These are phyloP conservation scores for Paramecium pentaurelia DNA, from an alignment of 73 alveolate species.

Conservation along the genomic window DNA sequence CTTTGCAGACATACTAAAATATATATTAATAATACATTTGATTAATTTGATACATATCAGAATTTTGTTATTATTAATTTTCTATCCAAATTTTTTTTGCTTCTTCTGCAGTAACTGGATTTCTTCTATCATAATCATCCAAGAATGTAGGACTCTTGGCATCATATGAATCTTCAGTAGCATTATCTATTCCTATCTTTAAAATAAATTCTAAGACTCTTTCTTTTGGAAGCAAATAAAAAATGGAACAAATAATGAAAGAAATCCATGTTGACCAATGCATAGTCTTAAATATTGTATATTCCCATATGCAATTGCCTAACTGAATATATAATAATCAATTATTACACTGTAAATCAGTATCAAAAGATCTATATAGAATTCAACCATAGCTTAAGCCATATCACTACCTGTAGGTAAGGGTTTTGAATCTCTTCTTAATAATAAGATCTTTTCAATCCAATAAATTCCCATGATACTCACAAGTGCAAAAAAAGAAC, in stretches of 20 bases:
- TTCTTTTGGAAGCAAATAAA: background rate
- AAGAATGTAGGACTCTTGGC: background rate
- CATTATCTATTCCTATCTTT: background rate
- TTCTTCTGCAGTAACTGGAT: constrained; percentile 51
- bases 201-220: background rate
- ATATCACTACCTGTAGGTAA: background rate
- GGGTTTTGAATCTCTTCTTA: constrained; percentile 5
- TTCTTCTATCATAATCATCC: constrained; percentile 36
- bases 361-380: background rate
- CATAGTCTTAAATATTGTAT: background rate
- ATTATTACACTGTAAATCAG: background rate
- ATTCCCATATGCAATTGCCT: background rate
- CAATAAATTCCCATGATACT: background rate
- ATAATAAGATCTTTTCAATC: background rate
- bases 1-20: background rate
- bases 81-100: constrained; percentile 48
- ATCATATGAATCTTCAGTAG: background rate
- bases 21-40: background rate
- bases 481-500: background rate
- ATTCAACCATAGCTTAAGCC: constrained; percentile 25
- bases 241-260: background rate
- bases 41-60: background rate
- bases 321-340: background rate
- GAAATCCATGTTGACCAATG: background rate
- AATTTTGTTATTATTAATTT: background rate